phyloP scores from a whole-genome alignment of 805 yeast species.

The Yamadazyma endophytica region DNA sequence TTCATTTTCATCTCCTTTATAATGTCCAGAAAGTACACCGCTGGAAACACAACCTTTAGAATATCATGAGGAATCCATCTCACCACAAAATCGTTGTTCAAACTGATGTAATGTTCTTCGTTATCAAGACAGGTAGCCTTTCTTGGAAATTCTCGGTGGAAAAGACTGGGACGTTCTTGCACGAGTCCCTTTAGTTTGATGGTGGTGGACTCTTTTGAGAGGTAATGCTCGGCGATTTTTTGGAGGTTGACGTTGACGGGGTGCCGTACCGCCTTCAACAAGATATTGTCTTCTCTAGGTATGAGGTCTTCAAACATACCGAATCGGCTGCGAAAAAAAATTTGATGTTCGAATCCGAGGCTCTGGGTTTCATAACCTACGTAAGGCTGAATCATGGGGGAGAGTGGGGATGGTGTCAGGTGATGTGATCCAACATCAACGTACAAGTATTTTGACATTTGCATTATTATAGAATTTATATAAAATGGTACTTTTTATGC shows the following conservation, averaged over 20 bases:
- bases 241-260: not conserved
- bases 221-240: slow-evolving; percentile 1
- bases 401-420: no score
- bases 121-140: slow-evolving; percentile 16
- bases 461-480: no score
- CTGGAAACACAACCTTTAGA: slow-evolving; percentile 14
- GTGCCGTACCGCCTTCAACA: slow-evolving; percentile 7
- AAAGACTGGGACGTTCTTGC: slow-evolving; percentile 11
- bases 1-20: slow-evolving; percentile 10
- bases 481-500: no score
- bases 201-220: slow-evolving; percentile 7
- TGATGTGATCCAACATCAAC: no score
- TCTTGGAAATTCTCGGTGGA: slow-evolving; percentile 15
- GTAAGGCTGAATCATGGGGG: not conserved
- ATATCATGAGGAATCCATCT: slow-evolving; percentile 17
- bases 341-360: not conserved
- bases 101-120: slow-evolving; percentile 13
- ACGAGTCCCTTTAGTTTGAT: slow-evolving; percentile 11
- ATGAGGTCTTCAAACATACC: slow-evolving; percentile 14
- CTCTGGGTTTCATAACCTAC: not conserved
- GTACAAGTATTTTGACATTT: no score
- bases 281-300: slow-evolving; percentile 13
- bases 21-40: slow-evolving; percentile 15
- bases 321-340: slow-evolving; percentile 1
- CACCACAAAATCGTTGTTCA: slow-evolving; percentile 14